Conservation (phyloP, 2,329 filamentous ascomycete species). For the Fusarium haematococcum region DNA sequence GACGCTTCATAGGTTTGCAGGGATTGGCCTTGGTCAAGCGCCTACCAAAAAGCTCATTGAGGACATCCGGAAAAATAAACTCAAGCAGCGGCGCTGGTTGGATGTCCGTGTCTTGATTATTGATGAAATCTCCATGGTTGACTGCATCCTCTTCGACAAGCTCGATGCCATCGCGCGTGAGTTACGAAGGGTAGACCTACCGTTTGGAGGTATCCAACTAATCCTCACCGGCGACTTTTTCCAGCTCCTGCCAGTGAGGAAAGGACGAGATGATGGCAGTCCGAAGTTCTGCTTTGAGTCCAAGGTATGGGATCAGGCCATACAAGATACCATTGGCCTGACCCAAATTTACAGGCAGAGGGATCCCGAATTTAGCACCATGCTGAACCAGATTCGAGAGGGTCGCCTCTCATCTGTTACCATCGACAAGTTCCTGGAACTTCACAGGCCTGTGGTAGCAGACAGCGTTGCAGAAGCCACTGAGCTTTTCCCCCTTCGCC, state of each 20-base stretch:
- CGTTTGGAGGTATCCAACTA: neutral
- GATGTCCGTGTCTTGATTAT: neutral
- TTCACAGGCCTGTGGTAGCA: neutral
- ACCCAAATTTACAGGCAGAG: neutral
- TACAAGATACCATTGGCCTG: neutral
- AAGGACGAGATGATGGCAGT: neutral
- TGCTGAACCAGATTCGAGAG: neutral
- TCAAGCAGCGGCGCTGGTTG: neutral
- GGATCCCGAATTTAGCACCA: neutral
- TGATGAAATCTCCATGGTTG: neutral
- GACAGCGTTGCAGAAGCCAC: neutral
- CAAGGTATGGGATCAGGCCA: neutral
- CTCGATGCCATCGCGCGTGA: neutral
- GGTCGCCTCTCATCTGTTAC: neutral
- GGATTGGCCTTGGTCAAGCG: neutral
- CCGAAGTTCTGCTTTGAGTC: neutral
- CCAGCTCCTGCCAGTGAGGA: neutral
- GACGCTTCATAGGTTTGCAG: neutral
- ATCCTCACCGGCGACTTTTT: neutral
- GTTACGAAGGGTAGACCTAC: neutral
- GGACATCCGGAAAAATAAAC: neutral
- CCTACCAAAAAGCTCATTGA: neutral
- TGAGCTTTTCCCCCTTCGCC: neutral
- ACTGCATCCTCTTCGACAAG: neutral
- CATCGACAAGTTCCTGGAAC: neutral